Evolutionary conservation across 305 asterid species (phyloP), one percentile per base, ranked within the genome.

Genomic region (Fraxinus nigra): DNA sequence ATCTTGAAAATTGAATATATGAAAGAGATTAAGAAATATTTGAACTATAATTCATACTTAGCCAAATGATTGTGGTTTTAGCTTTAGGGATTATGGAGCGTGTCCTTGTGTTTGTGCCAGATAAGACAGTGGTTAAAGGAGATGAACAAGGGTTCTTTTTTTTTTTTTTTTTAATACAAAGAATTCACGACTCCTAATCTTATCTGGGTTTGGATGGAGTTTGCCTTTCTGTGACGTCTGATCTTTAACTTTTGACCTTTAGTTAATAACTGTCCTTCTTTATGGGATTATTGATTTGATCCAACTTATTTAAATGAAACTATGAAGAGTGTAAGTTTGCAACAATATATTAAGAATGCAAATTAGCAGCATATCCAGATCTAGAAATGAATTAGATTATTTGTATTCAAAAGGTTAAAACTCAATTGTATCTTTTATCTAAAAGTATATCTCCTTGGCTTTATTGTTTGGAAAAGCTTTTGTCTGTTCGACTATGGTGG

Each of bases 201-300:
- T 3, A 16, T 28, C 5, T 51, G 63, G 75, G 43, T 7, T 7
- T 33, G 26, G 38, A 4, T 74, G 78, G 82, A 43, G 46, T 72
- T 77, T 65, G 75, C 61, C 67, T 61, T 78, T 51, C 26, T 70
- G 63, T 5, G 9, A 61, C 9, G 20, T 83, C 48, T 81, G 61
- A 76, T 86, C 67, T 73, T 81, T 74, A 33, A 30, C 30, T 77
- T 78, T 77, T 72, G 37, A 26, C 51, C n/a, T 28, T 30, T 8
- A 28, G 32, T 43, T 37, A 59, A 51, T 59, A 10, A 28, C 14
- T 51, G 56, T 63, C 61, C 72, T 72, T 67, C 61, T 20, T 72
- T 22, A 5, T 56, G 38, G 80, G 46, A 56, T 78, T 48, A 16
- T 38, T 75, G 72, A 13, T 61, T 73, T 78, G 79, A 76, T 37